Base-by-base conservation (phyloP, 768 basidiomycete species). In the Bullera alba region DNA sequence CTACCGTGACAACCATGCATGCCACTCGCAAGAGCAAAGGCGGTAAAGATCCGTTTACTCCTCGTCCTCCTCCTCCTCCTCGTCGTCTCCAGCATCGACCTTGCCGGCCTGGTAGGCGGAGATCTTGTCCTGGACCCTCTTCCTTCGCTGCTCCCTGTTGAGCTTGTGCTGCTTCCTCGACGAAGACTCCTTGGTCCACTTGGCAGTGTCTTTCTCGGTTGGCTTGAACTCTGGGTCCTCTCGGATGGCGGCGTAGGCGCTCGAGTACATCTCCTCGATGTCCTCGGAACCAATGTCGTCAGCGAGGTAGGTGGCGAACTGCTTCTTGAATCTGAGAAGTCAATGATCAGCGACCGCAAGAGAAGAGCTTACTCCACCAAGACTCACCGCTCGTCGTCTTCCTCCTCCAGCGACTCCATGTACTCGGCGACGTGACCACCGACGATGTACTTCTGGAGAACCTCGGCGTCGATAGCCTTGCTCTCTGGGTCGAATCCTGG, bases 391-490 rank as follows among this genome's bases (percentile, higher is more conserved):
- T 97, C 93, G 66, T 97, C 95, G 71, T 99, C 95, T 78, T 99
- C 95, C 80, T 99, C 95, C 78, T 99, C 95, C 47, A 97, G 78
- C 50, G 83, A 86, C 77, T 97, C 88, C 95, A 99, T 99, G 80
- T 97, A 99, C 77, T 97, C 95, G 44, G 95, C 89, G 50, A 99
- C 85, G 74, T 99, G 95, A 46, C 92, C 92, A 72, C 88, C 92
- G 64, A 79, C 86, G 73, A 99, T 97, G 78, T 99, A 99, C 77
- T 93, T 93, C 74, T 93, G 90, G 69, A 97, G 79, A 50, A 84
- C 82, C 75, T 97, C 95, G 37, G 88, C 83, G 57, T 99, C 91
- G 55, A 99, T 81, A 73, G 84, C 77, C 80, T 99, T 99, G 73
- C 75, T 71, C 76, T 99, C 95, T 52, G 84, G 76, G 75, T 99